These are phyloP conservation scores for Funneliformis geosporum DNA, from an alignment of 192 early-diverging fungal species.

Conservation along the genomic window DNA sequence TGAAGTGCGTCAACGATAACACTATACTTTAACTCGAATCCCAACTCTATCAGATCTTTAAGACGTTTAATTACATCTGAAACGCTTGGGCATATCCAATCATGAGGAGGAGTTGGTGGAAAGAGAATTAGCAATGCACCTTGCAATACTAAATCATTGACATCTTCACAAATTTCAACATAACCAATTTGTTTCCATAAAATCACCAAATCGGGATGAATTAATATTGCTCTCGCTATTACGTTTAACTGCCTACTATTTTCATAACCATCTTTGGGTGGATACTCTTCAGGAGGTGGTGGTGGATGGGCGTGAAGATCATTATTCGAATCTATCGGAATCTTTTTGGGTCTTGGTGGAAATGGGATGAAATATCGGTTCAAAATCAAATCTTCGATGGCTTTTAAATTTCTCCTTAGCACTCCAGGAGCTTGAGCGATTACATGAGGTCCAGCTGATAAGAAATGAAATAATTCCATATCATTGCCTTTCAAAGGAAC, in stretches of 20 bases:
- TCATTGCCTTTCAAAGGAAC: slow-evolving; percentile 15
- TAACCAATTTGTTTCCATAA: slow-evolving; percentile 8
- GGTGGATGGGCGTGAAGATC: neutral
- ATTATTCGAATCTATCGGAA: neutral
- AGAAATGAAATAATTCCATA: slow-evolving; percentile 19
- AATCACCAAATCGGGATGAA: neutral
- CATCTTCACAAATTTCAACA: slow-evolving; percentile 21
- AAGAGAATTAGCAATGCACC: slow-evolving; percentile 1
- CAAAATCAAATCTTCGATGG: neutral
- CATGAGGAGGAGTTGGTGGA: neutral
- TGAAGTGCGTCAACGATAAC: slow-evolving; percentile 4
- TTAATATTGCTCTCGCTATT: slow-evolving; percentile 9
- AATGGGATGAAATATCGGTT: neutral
- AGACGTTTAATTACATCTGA: neutral
- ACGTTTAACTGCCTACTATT: neutral
- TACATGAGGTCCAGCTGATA: neutral
- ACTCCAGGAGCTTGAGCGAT: neutral
- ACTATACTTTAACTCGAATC: slow-evolving; percentile 2
- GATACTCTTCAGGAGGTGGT: neutral
- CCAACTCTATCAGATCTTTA: neutral
- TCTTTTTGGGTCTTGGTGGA: slow-evolving; percentile 6
- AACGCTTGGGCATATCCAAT: neutral
- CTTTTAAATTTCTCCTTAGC: neutral
- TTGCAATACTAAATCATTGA: slow-evolving; percentile 22
- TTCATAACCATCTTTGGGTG: neutral